Evolutionary conservation across 495 filamentous ascomycete species (phyloP), one percentile per base, ranked within the genome.

Genomic region (Polyplosphaeria fusca): DNA sequence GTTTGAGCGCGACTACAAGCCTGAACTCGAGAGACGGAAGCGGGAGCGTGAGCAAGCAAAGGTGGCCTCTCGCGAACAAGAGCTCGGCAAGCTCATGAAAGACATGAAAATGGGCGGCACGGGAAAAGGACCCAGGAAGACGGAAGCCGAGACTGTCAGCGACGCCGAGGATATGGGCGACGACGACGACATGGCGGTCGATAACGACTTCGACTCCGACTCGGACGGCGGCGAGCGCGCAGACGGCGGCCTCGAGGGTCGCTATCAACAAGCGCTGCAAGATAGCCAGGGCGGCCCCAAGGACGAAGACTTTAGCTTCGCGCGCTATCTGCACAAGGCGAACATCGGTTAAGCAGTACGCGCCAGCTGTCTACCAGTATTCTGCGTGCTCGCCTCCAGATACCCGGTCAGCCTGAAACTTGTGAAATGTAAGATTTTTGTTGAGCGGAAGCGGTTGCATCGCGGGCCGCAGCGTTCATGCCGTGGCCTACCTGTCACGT

Each of bases 51-150:
- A 94, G 48, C 78, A 86, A 55, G 77, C 78, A 47, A 91, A 90
- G 74, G 72, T 78, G 20, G 78, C 81, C 52, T 74, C 77, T 51
- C 76, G 88, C 30, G 83, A 95, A 66, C 79, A 86, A 65, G 91
- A 97, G 67, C 73, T 97, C 35, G 85, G 86, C 22, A 89, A 87
- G 76, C 76, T 97, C 71, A 96, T 99, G 92, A 86, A 86, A 67
- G 93, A 92, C 60, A 92, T 99, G 88, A 79, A 81, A 27, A 86
- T 97, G 62, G 76, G 78, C 16, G 76, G 76, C 4, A 20, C 50
- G 69, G 14, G 7, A 35, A 35, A 35, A 35, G 7, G 7, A 14
- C 30, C 41, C 20, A 27, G 16, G 65, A 68, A 69, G 45, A 68
- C 74, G 22, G 75, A 82, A 46, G 71, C 79, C 20, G 77, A 79